phyloP scores from a whole-genome alignment of 2,329 filamentous ascomycete species.

The Pseudogymnoascus sp. region DNA sequence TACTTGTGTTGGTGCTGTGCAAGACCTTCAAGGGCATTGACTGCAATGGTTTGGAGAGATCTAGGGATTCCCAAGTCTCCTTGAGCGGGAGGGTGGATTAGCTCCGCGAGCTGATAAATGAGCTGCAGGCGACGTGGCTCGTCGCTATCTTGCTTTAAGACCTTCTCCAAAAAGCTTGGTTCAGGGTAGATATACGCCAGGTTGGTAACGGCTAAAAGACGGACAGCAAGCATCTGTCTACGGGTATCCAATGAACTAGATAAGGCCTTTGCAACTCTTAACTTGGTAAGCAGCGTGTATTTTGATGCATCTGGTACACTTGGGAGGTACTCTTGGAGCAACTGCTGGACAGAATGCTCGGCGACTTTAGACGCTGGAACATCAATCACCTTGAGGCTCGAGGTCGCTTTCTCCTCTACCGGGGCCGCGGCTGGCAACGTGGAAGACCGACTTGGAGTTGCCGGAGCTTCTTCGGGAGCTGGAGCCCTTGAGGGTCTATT shows the following conservation, averaged over 20 bases:
- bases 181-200: constrained; percentile 84
- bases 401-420: constrained; percentile 20
- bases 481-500: constrained; percentile 24
- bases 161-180: constrained; percentile 71
- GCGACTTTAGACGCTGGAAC: constrained; percentile 49
- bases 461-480: constrained; percentile 30
- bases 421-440: constrained; percentile 11
- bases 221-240: constrained; percentile 68
- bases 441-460: constrained; percentile 19
- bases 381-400: constrained; percentile 25
- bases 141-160: constrained; percentile 80
- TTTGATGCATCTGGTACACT: constrained; percentile 64
- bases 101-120: constrained; percentile 82
- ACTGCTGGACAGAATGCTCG: constrained; percentile 45
- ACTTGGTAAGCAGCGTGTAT: constrained; percentile 77
- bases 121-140: constrained; percentile 84
- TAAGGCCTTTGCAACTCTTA: constrained; percentile 78
- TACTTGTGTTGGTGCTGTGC: constrained; percentile 70
- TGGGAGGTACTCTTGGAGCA: constrained; percentile 46
- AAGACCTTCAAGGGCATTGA: constrained; percentile 78
- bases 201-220: constrained; percentile 81
- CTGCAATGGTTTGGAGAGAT: constrained; percentile 71
- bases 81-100: constrained; percentile 75
- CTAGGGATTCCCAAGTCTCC: constrained; percentile 60
- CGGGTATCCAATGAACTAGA: constrained; percentile 55